Evolutionary conservation across 1,284 basidiomycete species (phyloP), one percentile per base, ranked within the genome.

Genomic region (Ustilago loliicola): DNA sequence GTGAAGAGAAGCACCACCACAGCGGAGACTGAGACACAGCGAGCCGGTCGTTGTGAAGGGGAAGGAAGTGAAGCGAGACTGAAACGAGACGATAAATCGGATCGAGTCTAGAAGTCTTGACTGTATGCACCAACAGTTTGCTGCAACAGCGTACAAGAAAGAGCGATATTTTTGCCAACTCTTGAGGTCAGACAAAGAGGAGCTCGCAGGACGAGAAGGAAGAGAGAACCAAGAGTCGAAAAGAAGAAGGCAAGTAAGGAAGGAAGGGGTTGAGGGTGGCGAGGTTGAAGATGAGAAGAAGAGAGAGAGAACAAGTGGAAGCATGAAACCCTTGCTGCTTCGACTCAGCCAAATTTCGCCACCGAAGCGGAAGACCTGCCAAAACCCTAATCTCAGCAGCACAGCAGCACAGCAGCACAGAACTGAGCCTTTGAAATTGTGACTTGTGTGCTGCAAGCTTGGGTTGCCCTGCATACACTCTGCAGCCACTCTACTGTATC

Each of bases 391-490:
- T 62, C 61, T 27, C 25, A 25, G 40, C 23, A 36, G 29, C 10
- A 17, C 5, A 25, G 40, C 38, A 9, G 2, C 40, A 47, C 27
- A 30, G 54, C 34, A 29, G 25, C 53, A 34, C 15, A 54, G 11
- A 36, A 36, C 55, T 66, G 57, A 21, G 51, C 53, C 34, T 59
- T 51, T 8, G 38, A 38, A 36, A 29, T n/a, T 27, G 8, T 38
- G 34, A n/a, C 32, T 23, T 56, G 11, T 30, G 13, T 38, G 21
- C 56, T 71, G 68, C 68, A 71, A 15, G 61, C 63, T 66, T 53
- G 25, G 56, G 6, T 50, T 17, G 56, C 48, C 68, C 68, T 71
- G 62, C 62, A 71, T 71, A 27, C 47, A 52, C n/a, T 34, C 42
- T 60, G 61, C 67, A 70, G 67, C 30, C 50, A 7, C 40, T 53